A percentile compares a stretch with the other conserved stretches of the same genome.
These are phyloP conservation scores for Dothidotthia symphoricarpi DNA, from an alignment of 2,329 filamentous ascomycete species.

Conservation along the genomic window DNA sequence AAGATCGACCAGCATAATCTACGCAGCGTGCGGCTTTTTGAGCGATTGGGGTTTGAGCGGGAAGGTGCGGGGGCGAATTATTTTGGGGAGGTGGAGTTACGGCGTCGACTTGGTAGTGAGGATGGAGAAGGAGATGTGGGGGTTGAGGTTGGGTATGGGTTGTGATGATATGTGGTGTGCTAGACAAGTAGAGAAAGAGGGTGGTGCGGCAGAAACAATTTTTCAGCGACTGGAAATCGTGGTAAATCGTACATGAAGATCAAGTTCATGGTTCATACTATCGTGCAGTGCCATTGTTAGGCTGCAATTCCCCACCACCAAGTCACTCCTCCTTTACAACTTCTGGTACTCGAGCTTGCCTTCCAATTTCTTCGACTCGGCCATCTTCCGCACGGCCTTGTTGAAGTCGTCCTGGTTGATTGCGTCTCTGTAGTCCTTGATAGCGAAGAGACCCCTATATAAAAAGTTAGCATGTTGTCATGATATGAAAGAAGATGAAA, in stretches of 20 bases:
- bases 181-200: too few relatives aligned
- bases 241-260: constrained; percentile 31
- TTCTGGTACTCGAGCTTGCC: constrained; percentile 98
- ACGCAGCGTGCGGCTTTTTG: constrained; percentile 60
- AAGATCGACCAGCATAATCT: constrained; percentile 61
- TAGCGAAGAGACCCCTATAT: constrained; percentile 87
- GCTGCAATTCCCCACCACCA: constrained; percentile 1
- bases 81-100: constrained; percentile 64
- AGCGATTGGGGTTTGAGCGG: constrained; percentile 58
- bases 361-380: constrained; percentile 96
- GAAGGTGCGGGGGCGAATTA: constrained; percentile 56
- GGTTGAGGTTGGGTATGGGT: constrained; percentile 1
- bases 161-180: background rate
- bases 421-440: constrained; percentile 95
- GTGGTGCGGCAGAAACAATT: too few relatives aligned
- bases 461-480: constrained; percentile 20
- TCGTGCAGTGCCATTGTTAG: constrained; percentile 19
- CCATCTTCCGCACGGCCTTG: constrained; percentile 96
- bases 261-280: constrained; percentile 13
- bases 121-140: constrained; percentile 1
- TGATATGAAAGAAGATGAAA: background rate
- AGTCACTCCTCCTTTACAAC: constrained; percentile 55
- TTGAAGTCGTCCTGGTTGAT: constrained; percentile 99
- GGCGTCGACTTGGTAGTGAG: constrained; percentile 4
- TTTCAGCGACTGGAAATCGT: too few relatives aligned